A percentile compares a stretch with the other conserved stretches of the same genome.
phyloP scores from a whole-genome alignment of 176 grass and related monocot species.

The Miscanthus lutarioriparius region DNA sequence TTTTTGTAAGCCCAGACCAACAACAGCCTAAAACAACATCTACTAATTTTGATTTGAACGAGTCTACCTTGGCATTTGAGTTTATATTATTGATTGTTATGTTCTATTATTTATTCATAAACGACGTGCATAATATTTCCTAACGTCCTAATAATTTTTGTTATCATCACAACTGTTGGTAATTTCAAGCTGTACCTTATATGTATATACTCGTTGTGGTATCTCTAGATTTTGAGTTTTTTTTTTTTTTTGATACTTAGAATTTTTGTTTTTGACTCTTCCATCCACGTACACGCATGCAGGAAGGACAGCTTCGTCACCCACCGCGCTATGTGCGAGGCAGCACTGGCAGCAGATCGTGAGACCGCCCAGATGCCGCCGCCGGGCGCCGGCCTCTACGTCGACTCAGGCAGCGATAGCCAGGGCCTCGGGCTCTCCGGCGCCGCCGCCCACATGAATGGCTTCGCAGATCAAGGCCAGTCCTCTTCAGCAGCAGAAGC shows the following conservation, averaged over 20 bases:
- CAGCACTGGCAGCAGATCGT: slow-evolving; percentile 45
- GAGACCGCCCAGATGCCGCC: slow-evolving; percentile 56
- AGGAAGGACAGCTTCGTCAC: slow-evolving; percentile 98
- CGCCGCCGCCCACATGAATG: slow-evolving; percentile 34
- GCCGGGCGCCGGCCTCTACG: slow-evolving; percentile 50
- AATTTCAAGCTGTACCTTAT: not conserved
- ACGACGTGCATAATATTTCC: too few species aligned
- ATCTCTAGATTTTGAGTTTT: not conserved
- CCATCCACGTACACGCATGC: not conserved
- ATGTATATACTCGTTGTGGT: too few species aligned
- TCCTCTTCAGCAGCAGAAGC: slow-evolving; percentile 35
- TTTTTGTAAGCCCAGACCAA: not conserved
- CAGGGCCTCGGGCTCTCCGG: slow-evolving; percentile 40
- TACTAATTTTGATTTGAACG: not conserved
- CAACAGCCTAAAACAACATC: not conserved
- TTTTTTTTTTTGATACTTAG: too few species aligned
- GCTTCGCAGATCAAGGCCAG: slow-evolving; percentile 49
- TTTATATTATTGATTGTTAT: not conserved
- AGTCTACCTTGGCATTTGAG: not conserved
- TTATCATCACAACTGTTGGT: not conserved
- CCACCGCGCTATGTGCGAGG: slow-evolving; percentile 87
- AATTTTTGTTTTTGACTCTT: not conserved
- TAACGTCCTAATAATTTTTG: not conserved
- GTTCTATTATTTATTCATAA: not conserved
- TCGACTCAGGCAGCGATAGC: slow-evolving; percentile 44